These are phyloP conservation scores for Pneumocystis oryctolagi DNA, from an alignment of 1,139 yeast species.

Conservation along the genomic window DNA sequence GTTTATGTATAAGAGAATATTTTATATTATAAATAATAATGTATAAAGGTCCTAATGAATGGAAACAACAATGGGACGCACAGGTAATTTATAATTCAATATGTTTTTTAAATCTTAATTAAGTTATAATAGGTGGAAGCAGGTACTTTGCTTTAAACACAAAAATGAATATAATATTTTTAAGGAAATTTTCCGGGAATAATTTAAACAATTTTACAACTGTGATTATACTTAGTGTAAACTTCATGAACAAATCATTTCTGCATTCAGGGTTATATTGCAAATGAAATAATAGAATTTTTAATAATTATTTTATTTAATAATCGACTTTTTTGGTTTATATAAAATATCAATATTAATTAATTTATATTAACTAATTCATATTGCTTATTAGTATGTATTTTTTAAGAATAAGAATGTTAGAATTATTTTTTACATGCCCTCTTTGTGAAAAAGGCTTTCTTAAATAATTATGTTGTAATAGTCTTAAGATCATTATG, in stretches of 20 bases:
- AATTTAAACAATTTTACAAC: background rate
- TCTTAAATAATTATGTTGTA: too few relatives aligned
- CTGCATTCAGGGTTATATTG: background rate
- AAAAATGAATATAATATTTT: background rate
- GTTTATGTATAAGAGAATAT: background rate
- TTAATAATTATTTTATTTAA: background rate
- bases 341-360: background rate
- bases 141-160: background rate
- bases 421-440: too few relatives aligned
- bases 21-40: background rate
- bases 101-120: background rate
- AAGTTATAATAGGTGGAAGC: background rate
- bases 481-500: background rate
- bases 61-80: background rate
- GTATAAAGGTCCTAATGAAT: background rate
- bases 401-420: too few relatives aligned
- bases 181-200: background rate
- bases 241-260: background rate
- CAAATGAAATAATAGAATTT: background rate
- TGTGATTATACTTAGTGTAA: background rate
- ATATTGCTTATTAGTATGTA: too few relatives aligned
- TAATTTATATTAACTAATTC: too few relatives aligned
- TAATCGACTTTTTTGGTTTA: background rate
- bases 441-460: too few relatives aligned
- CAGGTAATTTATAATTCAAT: background rate